A percentile compares a stretch with the other conserved stretches of the same genome.
These are phyloP conservation scores for Pythium aphanidermatum DNA, from an alignment of 352 stramenopile species.

Conservation along the genomic window DNA sequence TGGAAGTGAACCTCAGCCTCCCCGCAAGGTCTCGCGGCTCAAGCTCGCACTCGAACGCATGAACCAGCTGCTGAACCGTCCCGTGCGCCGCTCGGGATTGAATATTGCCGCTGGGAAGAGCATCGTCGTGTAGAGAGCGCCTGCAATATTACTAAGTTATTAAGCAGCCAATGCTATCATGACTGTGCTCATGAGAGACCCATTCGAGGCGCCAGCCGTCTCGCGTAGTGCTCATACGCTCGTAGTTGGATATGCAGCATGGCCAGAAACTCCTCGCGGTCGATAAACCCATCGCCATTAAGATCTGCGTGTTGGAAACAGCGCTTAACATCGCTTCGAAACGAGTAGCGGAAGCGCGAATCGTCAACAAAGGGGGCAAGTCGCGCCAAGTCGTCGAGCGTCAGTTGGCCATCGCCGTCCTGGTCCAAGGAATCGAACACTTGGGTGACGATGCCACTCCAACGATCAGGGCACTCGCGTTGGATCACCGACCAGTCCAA, in stretches of 20 bases:
- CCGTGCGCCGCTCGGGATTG: constrained; percentile 61
- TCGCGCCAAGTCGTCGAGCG: constrained; percentile 34
- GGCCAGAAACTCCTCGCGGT: constrained; percentile 32
- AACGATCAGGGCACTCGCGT: constrained; percentile 24
- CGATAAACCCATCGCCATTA: constrained; percentile 28
- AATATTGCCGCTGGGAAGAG: constrained; percentile 55
- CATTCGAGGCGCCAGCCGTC: constrained; percentile 22
- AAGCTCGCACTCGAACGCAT: constrained; percentile 58
- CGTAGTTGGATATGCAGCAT: constrained; percentile 44
- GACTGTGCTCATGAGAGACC: no score
- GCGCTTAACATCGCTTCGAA: constrained; percentile 49
- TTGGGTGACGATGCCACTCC: constrained; percentile 22
- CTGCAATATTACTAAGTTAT: constrained; percentile 9
- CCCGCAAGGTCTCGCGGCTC: constrained; percentile 64
- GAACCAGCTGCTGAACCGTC: constrained; percentile 67
- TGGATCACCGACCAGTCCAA: constrained; percentile 65
- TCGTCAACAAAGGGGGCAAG: constrained; percentile 32
- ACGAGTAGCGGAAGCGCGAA: constrained; percentile 33
- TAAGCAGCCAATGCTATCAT: no score
- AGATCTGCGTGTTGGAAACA: constrained; percentile 54
- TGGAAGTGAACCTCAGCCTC: no score
- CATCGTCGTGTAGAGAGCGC: constrained; percentile 54
- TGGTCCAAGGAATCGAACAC: constrained; percentile 49
- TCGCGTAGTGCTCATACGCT: constrained; percentile 47
- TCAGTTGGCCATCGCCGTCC: constrained; percentile 44